phyloP scores from a whole-genome alignment of 2,329 filamentous ascomycete genomes.

The Diaporthe nobilis region DNA sequence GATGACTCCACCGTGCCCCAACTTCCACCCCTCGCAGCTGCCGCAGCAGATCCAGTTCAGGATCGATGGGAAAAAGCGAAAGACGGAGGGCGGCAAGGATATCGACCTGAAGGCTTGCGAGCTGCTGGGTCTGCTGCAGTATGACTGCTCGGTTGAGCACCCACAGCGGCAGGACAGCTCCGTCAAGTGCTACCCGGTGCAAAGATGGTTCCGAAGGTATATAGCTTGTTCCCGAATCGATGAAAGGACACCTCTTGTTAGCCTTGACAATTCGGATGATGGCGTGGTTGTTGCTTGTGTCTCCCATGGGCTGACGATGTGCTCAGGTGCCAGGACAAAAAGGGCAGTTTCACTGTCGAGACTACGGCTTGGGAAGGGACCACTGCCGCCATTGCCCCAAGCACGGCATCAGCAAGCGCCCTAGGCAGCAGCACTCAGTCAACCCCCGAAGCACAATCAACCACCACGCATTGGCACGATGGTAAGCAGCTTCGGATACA shows the following conservation, averaged over 20 bases:
- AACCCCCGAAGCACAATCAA: not conserved
- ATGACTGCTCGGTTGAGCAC: constrained; percentile 68
- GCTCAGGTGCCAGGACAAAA: constrained; percentile 70
- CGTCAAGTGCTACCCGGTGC: constrained; percentile 70
- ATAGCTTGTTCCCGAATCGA: constrained; percentile 46
- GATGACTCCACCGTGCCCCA: constrained; percentile 72
- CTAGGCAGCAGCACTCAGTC: constrained; percentile 32
- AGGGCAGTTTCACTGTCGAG: constrained; percentile 72
- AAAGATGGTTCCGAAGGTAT: constrained; percentile 73
- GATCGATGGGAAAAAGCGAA: constrained; percentile 65
- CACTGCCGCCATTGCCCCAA: constrained; percentile 44
- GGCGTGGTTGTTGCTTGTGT: not conserved
- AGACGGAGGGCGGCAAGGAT: constrained; percentile 55
- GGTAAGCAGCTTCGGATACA: constrained; percentile 32
- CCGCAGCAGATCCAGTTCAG: constrained; percentile 64
- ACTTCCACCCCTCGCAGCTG: constrained; percentile 68
- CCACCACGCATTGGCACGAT: constrained; percentile 52
- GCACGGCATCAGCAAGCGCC: constrained; percentile 44
- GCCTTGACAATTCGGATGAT: no score
- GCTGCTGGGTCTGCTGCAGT: constrained; percentile 72
- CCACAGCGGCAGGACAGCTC: constrained; percentile 61
- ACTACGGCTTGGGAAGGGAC: constrained; percentile 73
- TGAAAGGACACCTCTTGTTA: not conserved
- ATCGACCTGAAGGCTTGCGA: constrained; percentile 70
- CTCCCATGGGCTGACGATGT: constrained; percentile 19